These are phyloP conservation scores for Globisporangium cylindrosporum DNA, from an alignment of 352 stramenopile genomes.

Conservation along the genomic window DNA sequence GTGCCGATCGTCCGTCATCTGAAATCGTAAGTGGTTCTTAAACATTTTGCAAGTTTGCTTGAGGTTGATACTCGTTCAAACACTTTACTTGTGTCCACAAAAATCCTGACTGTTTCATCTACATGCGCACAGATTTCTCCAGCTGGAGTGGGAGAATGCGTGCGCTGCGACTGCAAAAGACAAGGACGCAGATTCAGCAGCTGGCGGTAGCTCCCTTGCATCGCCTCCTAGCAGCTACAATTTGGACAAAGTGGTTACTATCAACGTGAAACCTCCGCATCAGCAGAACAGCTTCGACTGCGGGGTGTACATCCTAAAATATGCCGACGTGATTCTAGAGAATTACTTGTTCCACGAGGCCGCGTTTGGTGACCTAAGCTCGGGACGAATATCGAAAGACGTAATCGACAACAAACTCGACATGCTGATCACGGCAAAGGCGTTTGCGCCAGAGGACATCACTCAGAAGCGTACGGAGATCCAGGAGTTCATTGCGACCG, in stretches of 20 bases:
- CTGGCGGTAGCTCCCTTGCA: not conserved
- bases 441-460: constrained; percentile 45
- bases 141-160: constrained; percentile 48
- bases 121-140: constrained; percentile 36
- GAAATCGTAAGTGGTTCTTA: constrained; percentile 34
- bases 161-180: constrained; percentile 10
- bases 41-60: not conserved
- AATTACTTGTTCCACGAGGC: constrained; percentile 30
- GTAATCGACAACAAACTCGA: constrained; percentile 42
- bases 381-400: constrained; percentile 33
- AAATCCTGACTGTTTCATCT: not conserved
- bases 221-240: constrained; percentile 23
- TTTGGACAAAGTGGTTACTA: constrained; percentile 28
- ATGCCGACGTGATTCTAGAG: constrained; percentile 51
- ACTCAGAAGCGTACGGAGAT: constrained; percentile 30
- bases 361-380: constrained; percentile 18
- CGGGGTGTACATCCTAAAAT: constrained; percentile 65
- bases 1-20: constrained; percentile 53
- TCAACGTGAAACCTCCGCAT: constrained; percentile 40
- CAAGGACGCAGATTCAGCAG: constrained; percentile 7
- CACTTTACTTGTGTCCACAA: not conserved
- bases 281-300: constrained; percentile 72
- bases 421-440: constrained; percentile 32
- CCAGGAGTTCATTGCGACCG: constrained; percentile 29
- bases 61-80: not conserved